Conservation (phyloP, 441 rosid species). For the Bruguiera hainesii region DNA sequence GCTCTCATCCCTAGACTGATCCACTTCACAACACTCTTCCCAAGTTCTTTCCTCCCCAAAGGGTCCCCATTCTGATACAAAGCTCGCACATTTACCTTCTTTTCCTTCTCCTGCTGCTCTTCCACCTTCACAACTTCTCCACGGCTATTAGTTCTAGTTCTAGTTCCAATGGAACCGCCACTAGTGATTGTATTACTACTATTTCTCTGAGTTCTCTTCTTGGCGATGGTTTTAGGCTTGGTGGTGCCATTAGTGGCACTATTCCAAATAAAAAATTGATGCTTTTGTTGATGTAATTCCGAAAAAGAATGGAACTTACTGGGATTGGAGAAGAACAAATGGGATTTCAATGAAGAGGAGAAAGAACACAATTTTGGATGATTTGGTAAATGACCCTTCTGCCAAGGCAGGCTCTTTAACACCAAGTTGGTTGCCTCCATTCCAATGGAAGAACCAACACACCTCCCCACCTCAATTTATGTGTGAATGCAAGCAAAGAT, state of each 20-base stretch:
- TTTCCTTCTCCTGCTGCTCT: slow-evolving; percentile 10
- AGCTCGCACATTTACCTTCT: slow-evolving; percentile 29
- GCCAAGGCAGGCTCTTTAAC: slow-evolving; percentile 27
- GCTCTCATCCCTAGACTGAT: slow-evolving; percentile 76
- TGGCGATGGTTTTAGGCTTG: slow-evolving; percentile 24
- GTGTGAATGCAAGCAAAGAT: background rate
- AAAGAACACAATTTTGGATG: slow-evolving; percentile 26
- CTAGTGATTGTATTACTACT: slow-evolving; percentile 11
- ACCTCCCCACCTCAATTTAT: background rate
- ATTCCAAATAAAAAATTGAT: slow-evolving; percentile 22
- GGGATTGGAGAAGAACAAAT: slow-evolving; percentile 27
- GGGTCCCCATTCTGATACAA: slow-evolving; percentile 89
- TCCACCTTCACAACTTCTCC: slow-evolving; percentile 8
- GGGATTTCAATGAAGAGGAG: slow-evolving; percentile 33
- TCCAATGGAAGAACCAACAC: slow-evolving; percentile 3
- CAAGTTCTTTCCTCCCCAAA: slow-evolving; percentile 70
- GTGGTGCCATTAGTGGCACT: slow-evolving; percentile 29
- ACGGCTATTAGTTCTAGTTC: background rate
- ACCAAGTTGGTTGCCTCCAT: slow-evolving; percentile 25
- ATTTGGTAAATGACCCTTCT: background rate
- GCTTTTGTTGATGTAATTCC: slow-evolving; percentile 19
- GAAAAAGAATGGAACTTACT: slow-evolving; percentile 18
- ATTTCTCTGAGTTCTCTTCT: slow-evolving; percentile 37
- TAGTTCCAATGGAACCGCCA: slow-evolving; percentile 5
- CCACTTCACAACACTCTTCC: slow-evolving; percentile 79